Evolutionary conservation across 2,329 filamentous ascomycete species (phyloP).

Genomic region (Massarina eburnea): DNA sequence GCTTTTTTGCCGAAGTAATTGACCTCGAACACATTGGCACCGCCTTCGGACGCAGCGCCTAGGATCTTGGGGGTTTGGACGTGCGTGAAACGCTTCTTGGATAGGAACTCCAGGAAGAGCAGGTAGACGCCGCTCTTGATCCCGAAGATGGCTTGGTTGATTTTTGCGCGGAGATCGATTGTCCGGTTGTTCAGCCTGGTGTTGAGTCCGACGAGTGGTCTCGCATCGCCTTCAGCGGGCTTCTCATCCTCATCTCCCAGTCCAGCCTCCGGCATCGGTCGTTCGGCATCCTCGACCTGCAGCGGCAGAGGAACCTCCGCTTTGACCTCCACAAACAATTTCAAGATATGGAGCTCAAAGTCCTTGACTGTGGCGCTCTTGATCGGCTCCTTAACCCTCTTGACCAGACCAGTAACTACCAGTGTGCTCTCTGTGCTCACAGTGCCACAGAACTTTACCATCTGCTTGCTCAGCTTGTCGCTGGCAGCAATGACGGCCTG

Average conservation of each 20-base stretch:
- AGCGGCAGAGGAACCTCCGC: slow-evolving; percentile 63
- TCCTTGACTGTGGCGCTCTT: slow-evolving; percentile 81
- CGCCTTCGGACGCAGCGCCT: slow-evolving; percentile 88
- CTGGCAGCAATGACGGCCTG: slow-evolving; percentile 75
- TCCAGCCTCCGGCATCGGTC: slow-evolving; percentile 50
- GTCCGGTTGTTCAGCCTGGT: slow-evolving; percentile 89
- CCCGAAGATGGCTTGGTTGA: slow-evolving; percentile 84
- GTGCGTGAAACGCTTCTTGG: slow-evolving; percentile 72
- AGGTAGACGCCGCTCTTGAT: slow-evolving; percentile 67
- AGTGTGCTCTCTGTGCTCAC: slow-evolving; percentile 82
- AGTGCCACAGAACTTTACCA: slow-evolving; percentile 87
- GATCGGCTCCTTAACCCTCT: slow-evolving; percentile 82
- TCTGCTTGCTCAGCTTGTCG: slow-evolving; percentile 70
- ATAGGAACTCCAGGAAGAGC: slow-evolving; percentile 79
- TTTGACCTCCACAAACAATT: slow-evolving; percentile 75
- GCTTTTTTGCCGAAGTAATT: slow-evolving; percentile 87
- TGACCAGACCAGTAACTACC: slow-evolving; percentile 75
- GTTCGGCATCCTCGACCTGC: slow-evolving; percentile 57
- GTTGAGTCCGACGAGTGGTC: slow-evolving; percentile 75
- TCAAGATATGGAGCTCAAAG: slow-evolving; percentile 85
- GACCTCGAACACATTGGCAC: slow-evolving; percentile 86
- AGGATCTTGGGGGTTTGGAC: slow-evolving; percentile 91
- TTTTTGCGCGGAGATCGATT: slow-evolving; percentile 87
- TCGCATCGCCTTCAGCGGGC: slow-evolving; percentile 55
- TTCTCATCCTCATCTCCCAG: slow-evolving; percentile 53